Conservation (phyloP, 2,329 filamentous ascomycete species). For the Xylaria sp. region DNA sequence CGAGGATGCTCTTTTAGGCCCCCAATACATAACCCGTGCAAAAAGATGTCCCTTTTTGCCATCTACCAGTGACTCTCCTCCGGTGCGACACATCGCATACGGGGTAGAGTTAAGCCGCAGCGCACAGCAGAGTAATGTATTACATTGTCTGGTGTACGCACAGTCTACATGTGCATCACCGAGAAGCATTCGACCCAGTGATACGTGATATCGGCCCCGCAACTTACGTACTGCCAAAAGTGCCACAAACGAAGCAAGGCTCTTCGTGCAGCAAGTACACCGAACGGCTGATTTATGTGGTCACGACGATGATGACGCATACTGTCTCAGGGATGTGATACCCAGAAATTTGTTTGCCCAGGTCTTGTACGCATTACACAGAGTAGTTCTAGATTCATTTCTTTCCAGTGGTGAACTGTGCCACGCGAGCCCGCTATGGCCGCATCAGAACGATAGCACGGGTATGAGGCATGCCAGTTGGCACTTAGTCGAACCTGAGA, state of each 20-base stretch:
- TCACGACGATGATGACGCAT: background rate
- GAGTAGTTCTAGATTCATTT: background rate
- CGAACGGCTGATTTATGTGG: background rate
- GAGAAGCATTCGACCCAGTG: background rate
- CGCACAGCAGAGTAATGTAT: conserved; percentile 1
- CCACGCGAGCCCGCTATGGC: background rate
- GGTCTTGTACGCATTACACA: background rate
- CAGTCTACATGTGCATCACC: conserved; percentile 1
- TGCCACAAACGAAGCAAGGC: background rate
- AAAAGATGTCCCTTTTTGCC: background rate
- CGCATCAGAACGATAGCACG: background rate
- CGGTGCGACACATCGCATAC: background rate
- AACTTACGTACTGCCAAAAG: background rate
- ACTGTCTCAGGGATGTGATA: conserved; percentile 1
- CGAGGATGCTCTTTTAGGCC: conserved; percentile 1
- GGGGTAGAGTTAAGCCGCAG: background rate
- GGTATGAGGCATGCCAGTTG: background rate
- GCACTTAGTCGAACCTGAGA: too few species aligned
- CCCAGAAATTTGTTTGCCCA: background rate
- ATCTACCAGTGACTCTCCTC: background rate
- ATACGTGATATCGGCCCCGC: background rate
- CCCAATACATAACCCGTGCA: background rate
- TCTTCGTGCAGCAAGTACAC: background rate
- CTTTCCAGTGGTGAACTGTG: background rate
- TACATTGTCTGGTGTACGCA: background rate